Conservation (phyloP, 2,329 filamentous ascomycete species). For the Verticillium longisporum region DNA sequence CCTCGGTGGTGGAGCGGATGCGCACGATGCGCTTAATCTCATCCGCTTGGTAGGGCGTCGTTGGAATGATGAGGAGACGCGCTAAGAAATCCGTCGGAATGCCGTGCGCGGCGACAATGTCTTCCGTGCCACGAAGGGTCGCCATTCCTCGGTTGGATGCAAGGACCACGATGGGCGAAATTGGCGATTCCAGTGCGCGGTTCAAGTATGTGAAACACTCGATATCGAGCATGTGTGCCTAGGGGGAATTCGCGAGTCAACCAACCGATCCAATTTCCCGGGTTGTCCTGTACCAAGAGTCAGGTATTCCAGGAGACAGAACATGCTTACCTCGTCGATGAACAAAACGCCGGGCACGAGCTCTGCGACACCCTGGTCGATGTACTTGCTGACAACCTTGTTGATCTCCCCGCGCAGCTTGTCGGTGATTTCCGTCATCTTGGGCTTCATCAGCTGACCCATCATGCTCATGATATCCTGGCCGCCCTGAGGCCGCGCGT, state of each 20-base stretch:
- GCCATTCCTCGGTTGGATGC: constrained; percentile 95
- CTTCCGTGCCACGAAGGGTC: constrained; percentile 79
- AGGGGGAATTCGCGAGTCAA: constrained; percentile 69
- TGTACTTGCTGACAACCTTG: constrained; percentile 98
- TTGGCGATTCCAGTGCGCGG: constrained; percentile 89
- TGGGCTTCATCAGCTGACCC: constrained; percentile 99
- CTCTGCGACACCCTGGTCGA: constrained; percentile 95
- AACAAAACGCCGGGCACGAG: constrained; percentile 97
- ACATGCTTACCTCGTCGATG: constrained; percentile 80
- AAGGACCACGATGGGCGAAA: constrained; percentile 94
- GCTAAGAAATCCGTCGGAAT: constrained; percentile 90
- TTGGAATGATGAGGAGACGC: constrained; percentile 92
- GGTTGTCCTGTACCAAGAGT: neutral
- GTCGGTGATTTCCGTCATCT: constrained; percentile 99
- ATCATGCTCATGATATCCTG: constrained; percentile 99
- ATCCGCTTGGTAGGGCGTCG: constrained; percentile 76
- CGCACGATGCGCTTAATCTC: constrained; percentile 92
- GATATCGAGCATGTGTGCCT: constrained; percentile 99
- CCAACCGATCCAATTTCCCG: constrained; percentile 49
- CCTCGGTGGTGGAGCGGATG: constrained; percentile 76
- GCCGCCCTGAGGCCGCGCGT: constrained; percentile 88
- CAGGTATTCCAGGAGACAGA: neutral
- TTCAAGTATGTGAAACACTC: constrained; percentile 99
- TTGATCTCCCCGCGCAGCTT: constrained; percentile 95
- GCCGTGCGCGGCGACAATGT: constrained; percentile 82